These are phyloP conservation scores for Mortierella sp. DNA, from an alignment of 371 early-diverging fungal species.

Conservation along the genomic window DNA sequence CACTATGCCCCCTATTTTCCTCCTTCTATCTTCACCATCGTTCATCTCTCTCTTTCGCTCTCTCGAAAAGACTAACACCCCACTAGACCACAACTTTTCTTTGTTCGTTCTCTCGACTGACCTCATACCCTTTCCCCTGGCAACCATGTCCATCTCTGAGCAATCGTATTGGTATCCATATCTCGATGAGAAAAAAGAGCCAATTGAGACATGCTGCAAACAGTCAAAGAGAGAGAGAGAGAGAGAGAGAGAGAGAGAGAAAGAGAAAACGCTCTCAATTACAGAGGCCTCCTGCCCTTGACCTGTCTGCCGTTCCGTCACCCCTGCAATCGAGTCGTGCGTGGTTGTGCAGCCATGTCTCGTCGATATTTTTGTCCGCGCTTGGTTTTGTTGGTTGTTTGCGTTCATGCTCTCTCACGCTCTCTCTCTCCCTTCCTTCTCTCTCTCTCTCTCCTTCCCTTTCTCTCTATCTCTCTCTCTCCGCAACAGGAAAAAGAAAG, in stretches of 20 bases:
- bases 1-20: no score
- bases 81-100: not conserved
- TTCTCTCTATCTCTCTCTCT: not conserved
- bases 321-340: not conserved
- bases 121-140: not conserved
- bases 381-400: not conserved
- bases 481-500: not conserved
- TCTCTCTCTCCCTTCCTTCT: not conserved
- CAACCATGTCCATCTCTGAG: not conserved
- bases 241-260: not conserved
- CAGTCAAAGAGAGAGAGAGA: not conserved
- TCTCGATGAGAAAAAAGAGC: not conserved
- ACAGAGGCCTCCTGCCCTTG: not conserved
- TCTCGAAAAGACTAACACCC: not conserved
- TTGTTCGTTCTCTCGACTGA: not conserved
- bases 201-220: conserved; percentile 2
- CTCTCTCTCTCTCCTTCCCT: not conserved
- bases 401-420: not conserved
- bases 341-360: not conserved
- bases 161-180: not conserved
- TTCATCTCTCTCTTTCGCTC: not conserved
- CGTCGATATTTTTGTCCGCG: not conserved
- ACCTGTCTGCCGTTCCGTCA: not conserved
- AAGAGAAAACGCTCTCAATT: not conserved
- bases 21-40: not conserved